Evolutionary conservation across 78 protist genomes (phyloP), one percentile per base, ranked within the genome.

Genomic region (Dictyostelium firmibasis): DNA sequence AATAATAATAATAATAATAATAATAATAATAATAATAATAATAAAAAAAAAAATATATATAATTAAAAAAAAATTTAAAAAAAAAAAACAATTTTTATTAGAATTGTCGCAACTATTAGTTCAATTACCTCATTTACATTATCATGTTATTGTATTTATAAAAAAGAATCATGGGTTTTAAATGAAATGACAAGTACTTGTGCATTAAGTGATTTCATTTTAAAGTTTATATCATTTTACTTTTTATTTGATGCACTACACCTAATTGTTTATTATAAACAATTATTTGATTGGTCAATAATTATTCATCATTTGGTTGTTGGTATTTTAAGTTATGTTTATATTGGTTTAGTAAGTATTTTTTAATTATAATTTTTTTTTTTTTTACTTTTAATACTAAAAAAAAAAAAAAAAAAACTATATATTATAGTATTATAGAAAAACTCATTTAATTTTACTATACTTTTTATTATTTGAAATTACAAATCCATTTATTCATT

Each of bases 401-500:
- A 57, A 57, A 18, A n/a, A 62, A 62, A 62, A n/a, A n/a, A 62
- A 62, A n/a, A n/a, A 62, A 62, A 62, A n/a, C 2, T 8, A n/a
- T n/a, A 4, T n/a, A 4, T 5, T 64, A n/a, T n/a, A 64, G 74
- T 64, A 64, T 64, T 64, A 64, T 64, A 64, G 14, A 25, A 64
- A 64, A 25, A 8, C 14, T 9, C 74, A 64, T 64, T 64, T 64
- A 64, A 64, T 8, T 20, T 64, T 64, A 25, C n/a, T 64, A 64
- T 64, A 64, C 9, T 64, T 64, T 64, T 64, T 64, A 64, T 64
- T 64, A 25, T 64, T 64, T 9, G 74, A 64, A 64, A 25, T 64
- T n/a, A 64, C 74, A 20, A 64, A 64, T 64, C 74, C 74, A 25
- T 64, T 64, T 64, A 64, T 64, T n/a, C 74, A 64, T n/a, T n/a